Evolutionary conservation across 2,329 filamentous ascomycete species (phyloP), one percentile per base, ranked within the genome.

Genomic region (Cordyceps militaris): DNA sequence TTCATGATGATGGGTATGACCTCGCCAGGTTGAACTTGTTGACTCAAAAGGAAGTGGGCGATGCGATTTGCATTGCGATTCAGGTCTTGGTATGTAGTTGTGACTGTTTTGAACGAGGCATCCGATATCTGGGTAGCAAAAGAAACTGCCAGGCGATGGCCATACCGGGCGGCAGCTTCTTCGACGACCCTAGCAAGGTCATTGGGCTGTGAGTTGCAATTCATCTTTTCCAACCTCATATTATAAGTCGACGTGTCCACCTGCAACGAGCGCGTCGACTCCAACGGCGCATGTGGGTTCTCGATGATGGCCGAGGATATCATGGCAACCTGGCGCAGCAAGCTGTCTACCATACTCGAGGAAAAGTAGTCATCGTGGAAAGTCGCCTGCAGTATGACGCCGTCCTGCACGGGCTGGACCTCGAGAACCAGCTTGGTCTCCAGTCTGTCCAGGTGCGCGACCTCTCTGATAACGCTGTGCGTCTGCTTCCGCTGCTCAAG

Each of bases 351-450:
- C 57, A 91, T 82, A 0, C 72, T 66, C 10, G 72, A 60, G 0
- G 86, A 77, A 14, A 94, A 74, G 0, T 64, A 60, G 13, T 74
- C 70, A 1, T 71, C 65, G 32, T 79, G 79, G 61, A 75, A 79
- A 0, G 81, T 84, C 19, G 76, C 65, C 19, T 76, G 74, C 26
- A 79, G 73, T 1, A 59, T 53, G 59, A 75, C 81, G 3, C 61
- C 60, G 13, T 76, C 70, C 0, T 68, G 65, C 2, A 63, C 67
- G 0, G 91, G 90, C 68, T 91, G 86, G 13, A 94, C 75, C 66
- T 96, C 91, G 7, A 96, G 67, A 2, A 92, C 79, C 1, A 95
- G 67, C 57, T 83, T 84, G 43, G 89, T 91, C 66, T 96, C 91
- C 7, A 94, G 74, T 23, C 82, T 81, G 66, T 97, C 92, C 5